Conservation (phyloP, 345 rosid genomes). For the Sonneratia alba region DNA sequence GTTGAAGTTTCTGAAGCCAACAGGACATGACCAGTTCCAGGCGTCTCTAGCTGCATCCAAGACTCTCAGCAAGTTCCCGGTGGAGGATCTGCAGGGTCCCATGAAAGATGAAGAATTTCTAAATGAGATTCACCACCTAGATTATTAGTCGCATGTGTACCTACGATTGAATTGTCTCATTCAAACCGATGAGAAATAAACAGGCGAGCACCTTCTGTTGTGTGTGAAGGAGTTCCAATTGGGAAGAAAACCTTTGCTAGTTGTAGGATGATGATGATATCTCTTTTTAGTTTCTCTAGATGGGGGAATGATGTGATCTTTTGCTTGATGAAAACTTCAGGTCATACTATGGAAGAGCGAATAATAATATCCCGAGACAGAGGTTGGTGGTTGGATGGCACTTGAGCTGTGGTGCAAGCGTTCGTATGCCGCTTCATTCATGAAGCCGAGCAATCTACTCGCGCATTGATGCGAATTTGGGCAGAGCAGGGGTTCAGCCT, state of each 20-base stretch:
- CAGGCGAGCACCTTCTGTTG: not conserved
- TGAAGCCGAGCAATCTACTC: no score
- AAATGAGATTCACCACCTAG: not conserved
- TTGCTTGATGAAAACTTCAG: no score
- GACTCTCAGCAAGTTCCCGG: conserved; percentile 20
- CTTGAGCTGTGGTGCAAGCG: no score
- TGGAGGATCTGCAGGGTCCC: conserved; percentile 4
- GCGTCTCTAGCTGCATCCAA: conserved; percentile 31
- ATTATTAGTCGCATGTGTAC: not conserved
- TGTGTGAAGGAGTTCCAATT: not conserved
- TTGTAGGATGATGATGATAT: not conserved
- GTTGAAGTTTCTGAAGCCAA: conserved; percentile 25
- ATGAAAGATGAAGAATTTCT: not conserved
- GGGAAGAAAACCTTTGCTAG: not conserved
- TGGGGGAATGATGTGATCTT: not conserved
- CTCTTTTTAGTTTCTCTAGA: not conserved
- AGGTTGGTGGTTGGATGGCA: no score
- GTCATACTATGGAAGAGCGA: no score
- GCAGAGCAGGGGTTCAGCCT: no score
- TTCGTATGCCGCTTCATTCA: no score
- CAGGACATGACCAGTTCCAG: conserved; percentile 55
- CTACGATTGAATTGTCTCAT: not conserved
- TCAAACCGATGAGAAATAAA: not conserved
- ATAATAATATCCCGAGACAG: no score
- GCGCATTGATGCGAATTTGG: no score